phyloP scores from a whole-genome alignment of 768 basidiomycete genomes.

The Rhodotorula taiwanensis region DNA sequence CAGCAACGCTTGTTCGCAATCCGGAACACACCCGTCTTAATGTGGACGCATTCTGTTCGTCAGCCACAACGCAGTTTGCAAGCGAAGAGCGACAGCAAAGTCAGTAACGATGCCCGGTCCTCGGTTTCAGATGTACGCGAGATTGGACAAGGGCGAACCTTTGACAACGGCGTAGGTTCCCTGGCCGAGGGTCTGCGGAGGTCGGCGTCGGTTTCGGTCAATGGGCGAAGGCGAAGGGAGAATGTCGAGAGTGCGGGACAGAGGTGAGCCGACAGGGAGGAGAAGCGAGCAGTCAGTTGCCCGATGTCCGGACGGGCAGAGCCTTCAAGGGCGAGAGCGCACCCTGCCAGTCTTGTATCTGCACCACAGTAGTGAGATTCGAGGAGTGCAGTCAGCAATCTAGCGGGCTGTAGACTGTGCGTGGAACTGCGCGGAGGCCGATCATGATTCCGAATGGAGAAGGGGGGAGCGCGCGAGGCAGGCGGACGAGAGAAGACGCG shows the following conservation, averaged over 20 bases:
- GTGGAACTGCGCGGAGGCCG: neutral
- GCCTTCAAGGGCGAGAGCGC: too few relatives aligned
- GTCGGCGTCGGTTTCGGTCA: too few relatives aligned
- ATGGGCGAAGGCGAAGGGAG: neutral
- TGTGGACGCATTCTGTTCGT: slow-evolving; percentile 26
- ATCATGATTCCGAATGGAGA: neutral
- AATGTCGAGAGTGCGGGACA: neutral
- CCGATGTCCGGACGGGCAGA: too few relatives aligned
- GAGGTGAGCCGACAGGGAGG: neutral
- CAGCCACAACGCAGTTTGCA: neutral
- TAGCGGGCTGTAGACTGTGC: too few relatives aligned
- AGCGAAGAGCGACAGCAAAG: neutral
- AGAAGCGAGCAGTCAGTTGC: too few relatives aligned
- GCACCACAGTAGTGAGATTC: too few relatives aligned
- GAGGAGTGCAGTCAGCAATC: too few relatives aligned
- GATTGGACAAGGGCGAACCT: slow-evolving; percentile 5
- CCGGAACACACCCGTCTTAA: slow-evolving; percentile 27
- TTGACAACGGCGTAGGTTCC: slow-evolving; percentile 39
- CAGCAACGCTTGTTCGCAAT: too few relatives aligned
- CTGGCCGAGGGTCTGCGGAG: slow-evolving; percentile 37
- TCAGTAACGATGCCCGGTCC: neutral
- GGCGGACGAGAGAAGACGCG: neutral
- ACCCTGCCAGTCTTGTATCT: slow-evolving; percentile 34
- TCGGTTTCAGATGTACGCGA: neutral
- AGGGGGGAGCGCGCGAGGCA: too few relatives aligned